Conservation (phyloP, 495 filamentous ascomycete genomes). For the Copromyces sp. region DNA sequence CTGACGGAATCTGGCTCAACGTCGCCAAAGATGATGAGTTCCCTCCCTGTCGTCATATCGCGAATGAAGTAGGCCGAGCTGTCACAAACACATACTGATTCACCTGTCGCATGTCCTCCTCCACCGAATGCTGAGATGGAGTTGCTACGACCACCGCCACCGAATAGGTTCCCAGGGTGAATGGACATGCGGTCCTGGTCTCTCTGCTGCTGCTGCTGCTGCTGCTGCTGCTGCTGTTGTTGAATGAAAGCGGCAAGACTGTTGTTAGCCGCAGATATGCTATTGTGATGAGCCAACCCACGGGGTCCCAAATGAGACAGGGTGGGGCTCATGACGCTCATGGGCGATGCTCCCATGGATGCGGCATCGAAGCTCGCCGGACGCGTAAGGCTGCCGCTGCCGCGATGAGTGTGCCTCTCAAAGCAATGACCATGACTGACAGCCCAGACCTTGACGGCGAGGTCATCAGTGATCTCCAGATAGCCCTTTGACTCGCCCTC, state of each 20-base stretch:
- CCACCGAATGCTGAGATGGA: conserved; percentile 8
- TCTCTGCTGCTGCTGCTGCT: conserved; percentile 14
- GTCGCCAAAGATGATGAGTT: conserved; percentile 90
- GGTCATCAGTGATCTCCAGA: conserved; percentile 71
- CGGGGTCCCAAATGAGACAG: conserved; percentile 2
- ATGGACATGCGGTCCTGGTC: not conserved
- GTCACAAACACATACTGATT: conserved; percentile 56
- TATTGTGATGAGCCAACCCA: conserved; percentile 12
- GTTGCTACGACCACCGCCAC: conserved; percentile 10
- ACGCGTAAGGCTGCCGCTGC: conserved; percentile 35
- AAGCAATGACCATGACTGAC: conserved; percentile 85
- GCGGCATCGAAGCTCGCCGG: conserved; percentile 29
- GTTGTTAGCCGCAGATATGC: conserved; percentile 1
- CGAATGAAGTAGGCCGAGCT: conserved; percentile 89
- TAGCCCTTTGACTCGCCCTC: conserved; percentile 69
- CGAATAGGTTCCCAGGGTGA: not conserved
- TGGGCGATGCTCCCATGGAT: conserved; percentile 2
- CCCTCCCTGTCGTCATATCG: conserved; percentile 52
- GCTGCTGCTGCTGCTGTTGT: conserved; percentile 18
- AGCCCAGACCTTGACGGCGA: conserved; percentile 65
- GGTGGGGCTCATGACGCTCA: not conserved
- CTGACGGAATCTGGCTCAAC: conserved; percentile 87
- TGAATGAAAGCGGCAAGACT: conserved; percentile 13
- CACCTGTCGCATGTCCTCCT: conserved; percentile 16
- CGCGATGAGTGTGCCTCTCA: conserved; percentile 54